Conservation (phyloP, 1,284 basidiomycete species). For the Sanguinoderma infundibulare region DNA sequence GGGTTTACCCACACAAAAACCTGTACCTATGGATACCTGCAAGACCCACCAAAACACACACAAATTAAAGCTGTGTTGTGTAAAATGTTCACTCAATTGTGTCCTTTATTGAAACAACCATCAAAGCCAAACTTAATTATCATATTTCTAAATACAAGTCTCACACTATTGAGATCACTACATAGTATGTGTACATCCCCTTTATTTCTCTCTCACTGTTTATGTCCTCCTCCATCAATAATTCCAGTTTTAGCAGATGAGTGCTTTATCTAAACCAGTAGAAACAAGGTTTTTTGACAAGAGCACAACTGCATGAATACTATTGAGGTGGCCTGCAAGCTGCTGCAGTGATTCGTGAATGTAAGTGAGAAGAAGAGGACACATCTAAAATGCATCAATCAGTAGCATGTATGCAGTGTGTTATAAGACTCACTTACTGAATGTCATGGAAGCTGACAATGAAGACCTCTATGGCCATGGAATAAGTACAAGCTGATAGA, state of each 20-base stretch:
- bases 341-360: slow-evolving; percentile 81
- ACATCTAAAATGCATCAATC: slow-evolving; percentile 48
- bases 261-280: slow-evolving; percentile 85
- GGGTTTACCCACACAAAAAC: no score
- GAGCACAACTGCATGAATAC: slow-evolving; percentile 86
- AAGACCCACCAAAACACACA: no score
- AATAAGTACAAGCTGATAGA: not conserved
- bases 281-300: slow-evolving; percentile 86
- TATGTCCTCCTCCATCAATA: no score
- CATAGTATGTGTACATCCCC: no score
- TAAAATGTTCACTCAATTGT: no score
- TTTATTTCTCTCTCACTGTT: no score
- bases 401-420: not conserved
- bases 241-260: slow-evolving; percentile 95
- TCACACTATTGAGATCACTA: no score
- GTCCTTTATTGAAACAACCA: no score
- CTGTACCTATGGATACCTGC: no score
- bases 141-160: no score
- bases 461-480: slow-evolving; percentile 66
- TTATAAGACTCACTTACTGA: slow-evolving; percentile 56
- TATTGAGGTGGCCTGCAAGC: slow-evolving; percentile 81
- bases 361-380: slow-evolving; percentile 84
- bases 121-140: no score
- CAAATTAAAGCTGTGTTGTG: no score
- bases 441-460: slow-evolving; percentile 93